Evolutionary conservation across 345 rosid genomes (phyloP), one percentile per base, ranked within the genome.

Genomic region (Corchorus olitorius): DNA sequence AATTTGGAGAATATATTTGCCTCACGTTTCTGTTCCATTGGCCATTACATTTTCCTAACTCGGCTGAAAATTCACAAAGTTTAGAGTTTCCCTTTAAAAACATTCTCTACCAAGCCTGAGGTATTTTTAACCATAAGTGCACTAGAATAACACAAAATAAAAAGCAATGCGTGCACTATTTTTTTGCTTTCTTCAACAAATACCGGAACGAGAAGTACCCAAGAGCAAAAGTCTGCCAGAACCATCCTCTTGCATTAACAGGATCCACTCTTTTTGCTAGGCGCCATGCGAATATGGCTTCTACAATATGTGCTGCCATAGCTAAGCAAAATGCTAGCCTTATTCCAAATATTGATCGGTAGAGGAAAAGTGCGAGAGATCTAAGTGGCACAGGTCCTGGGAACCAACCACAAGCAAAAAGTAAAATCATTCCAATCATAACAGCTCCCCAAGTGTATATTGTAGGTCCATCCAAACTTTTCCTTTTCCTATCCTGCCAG

Each of bases 141-240:
- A 10, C 15, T 10, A 10, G 19, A 16, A 65, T 17, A 41, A 49
- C 33, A 34, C 66, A 39, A 39, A 39, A 73, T 22, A 54, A 61
- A 61, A 71, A 68, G n/a, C 62, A 72, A 35, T 22, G 14, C 75
- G 6, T 37, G 41, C 45, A 54, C 78, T 78, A 67, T 8, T 78
- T 82, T 82, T 70, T 77, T 2, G 92, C 92, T 85, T 91, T 91
- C 81, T 88, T 88, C 78, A 88, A 81, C 77, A 91, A 80, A 64
- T 83, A 83, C 58, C 92, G 89, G 84, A 89, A 62, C 1, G 96
- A 93, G 78, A 87, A 86, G 8, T 83, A 1, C 60, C 98, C 97
- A 20, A 94, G 93, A 45, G 81, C 89, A 56, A 79, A 67, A 45
- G 95, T 93, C 80, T 91, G 98, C 95, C 95, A 94, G 81, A 91